phyloP scores from a whole-genome alignment of 306 rosid species.

The Comarum palustre region DNA sequence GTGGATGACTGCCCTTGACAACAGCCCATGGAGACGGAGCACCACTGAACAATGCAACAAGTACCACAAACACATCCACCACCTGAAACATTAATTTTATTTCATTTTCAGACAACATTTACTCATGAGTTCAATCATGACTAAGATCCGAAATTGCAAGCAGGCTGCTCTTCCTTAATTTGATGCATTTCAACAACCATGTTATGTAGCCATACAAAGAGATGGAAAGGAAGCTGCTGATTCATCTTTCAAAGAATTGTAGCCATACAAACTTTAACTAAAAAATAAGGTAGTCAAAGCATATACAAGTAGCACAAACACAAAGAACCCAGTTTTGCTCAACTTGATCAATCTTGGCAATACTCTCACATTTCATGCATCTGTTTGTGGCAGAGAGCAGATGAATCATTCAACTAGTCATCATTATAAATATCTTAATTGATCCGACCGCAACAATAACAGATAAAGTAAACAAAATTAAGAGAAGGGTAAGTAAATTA shows the following conservation, averaged over 20 bases:
- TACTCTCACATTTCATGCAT: not conserved
- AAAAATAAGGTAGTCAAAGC: not conserved
- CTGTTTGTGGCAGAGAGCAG: constrained; percentile 13
- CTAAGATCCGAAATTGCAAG: not conserved
- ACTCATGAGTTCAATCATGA: not conserved
- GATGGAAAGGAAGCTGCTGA: not conserved
- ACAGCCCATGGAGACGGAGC: constrained; percentile 57
- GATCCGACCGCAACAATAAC: not conserved
- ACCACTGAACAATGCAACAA: constrained; percentile 52
- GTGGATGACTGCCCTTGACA: constrained; percentile 51
- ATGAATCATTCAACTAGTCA: constrained; percentile 1
- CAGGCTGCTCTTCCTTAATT: not conserved
- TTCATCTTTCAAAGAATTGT: not conserved
- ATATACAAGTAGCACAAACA: not conserved
- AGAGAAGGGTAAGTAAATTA: not conserved
- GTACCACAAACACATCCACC: constrained; percentile 57
- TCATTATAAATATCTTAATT: constrained; percentile 29
- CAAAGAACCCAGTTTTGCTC: constrained; percentile 1
- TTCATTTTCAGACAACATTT: not conserved
- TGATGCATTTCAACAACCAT: not conserved
- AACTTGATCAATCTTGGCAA: constrained; percentile 18
- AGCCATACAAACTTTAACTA: not conserved
- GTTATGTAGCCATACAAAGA: not conserved
- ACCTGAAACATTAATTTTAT: constrained; percentile 37
- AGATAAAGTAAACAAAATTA: not conserved